Evolutionary conservation across 2,329 filamentous ascomycete genomes (phyloP).

Genomic region (Ascomycota sp.): DNA sequence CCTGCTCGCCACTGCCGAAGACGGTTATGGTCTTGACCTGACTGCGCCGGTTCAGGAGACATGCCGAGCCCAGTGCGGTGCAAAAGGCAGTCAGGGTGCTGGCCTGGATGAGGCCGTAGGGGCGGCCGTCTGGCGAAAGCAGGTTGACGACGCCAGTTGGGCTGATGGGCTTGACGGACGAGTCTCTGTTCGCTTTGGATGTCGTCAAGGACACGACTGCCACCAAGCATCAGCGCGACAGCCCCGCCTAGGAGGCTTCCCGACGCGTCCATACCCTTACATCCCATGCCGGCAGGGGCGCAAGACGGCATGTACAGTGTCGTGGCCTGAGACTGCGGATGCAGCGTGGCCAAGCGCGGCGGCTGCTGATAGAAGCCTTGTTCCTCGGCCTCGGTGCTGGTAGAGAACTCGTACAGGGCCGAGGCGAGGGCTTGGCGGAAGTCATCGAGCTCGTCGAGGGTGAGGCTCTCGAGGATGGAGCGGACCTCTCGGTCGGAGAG

Average conservation of each 20-base stretch:
- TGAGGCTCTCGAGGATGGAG: conserved; percentile 31
- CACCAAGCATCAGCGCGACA: neutral
- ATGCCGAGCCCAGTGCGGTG: conserved; percentile 52
- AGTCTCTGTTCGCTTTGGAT: conserved; percentile 10
- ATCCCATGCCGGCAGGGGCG: conserved; percentile 39
- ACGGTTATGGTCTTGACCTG: conserved; percentile 58
- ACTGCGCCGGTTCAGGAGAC: conserved; percentile 42
- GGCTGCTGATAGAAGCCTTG: conserved; percentile 33
- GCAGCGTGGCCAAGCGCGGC: conserved; percentile 26
- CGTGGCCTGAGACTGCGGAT: conserved; percentile 27
- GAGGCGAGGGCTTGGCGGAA: conserved; percentile 27
- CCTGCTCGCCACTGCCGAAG: conserved; percentile 77
- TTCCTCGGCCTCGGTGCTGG: conserved; percentile 23
- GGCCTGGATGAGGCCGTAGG: conserved; percentile 51
- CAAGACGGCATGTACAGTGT: conserved; percentile 59
- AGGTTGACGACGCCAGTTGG: conserved; percentile 51
- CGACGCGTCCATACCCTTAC: conserved; percentile 34
- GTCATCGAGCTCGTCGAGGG: conserved; percentile 26
- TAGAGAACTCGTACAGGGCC: conserved; percentile 42
- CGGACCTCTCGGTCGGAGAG: conserved; percentile 37
- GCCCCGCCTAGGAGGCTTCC: too few species aligned
- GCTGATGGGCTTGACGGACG: conserved; percentile 14
- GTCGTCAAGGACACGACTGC: conserved; percentile 43
- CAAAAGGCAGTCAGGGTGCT: conserved; percentile 61
- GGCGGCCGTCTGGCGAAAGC: conserved; percentile 38